Evolutionary conservation across 192 early-diverging fungal genomes (phyloP), one percentile per base, ranked within the genome.

Genomic region (Backusella westeae): DNA sequence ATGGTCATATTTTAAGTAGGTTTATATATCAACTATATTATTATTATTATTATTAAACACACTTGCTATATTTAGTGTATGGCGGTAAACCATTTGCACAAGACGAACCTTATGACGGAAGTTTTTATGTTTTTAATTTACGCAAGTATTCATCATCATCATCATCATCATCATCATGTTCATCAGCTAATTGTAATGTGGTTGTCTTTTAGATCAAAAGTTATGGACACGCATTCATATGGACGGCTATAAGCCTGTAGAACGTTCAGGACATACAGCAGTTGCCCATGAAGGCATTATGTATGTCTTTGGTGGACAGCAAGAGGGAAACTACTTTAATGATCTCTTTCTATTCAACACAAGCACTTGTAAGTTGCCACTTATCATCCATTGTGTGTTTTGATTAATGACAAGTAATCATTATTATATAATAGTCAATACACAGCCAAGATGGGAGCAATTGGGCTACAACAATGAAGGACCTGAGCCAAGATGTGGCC

Each of bases 231-330:
- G 78, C n/a, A 75, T 84, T 10, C 74, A 42, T n/a, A 82, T 86
- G 39, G 85, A 83, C 19, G 83, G 80, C 0, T 49, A 67, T 0
- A 73, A 77, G 1, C 87, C 87, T 35, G 67, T 53, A n/a, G 83
- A 82, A 26, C 79, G 88, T 12, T 81, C 82, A 23, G 87, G 87
- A 21, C 88, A 89, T 69, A 74, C 87, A 2, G 84, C 87, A 17
- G 82, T 82, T 67, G 72, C 82, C 7, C 23, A 85, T 17, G 84
- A 81, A 19, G 85, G 82, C 10, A 75, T 75, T 41, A 84, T 89
- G 81, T 89, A 84, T 75, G 77, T 88, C 68, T 85, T 78, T 42
- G 86, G 88, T 68, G 88, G 88, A 19, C 80, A 82, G 71, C 63
- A 77, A 12, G 65, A 77, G 19, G 83, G 81, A 35, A 77, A 81